phyloP scores from a whole-genome alignment of 2,329 filamentous ascomycete species.

The Ambrosiella xylebori region DNA sequence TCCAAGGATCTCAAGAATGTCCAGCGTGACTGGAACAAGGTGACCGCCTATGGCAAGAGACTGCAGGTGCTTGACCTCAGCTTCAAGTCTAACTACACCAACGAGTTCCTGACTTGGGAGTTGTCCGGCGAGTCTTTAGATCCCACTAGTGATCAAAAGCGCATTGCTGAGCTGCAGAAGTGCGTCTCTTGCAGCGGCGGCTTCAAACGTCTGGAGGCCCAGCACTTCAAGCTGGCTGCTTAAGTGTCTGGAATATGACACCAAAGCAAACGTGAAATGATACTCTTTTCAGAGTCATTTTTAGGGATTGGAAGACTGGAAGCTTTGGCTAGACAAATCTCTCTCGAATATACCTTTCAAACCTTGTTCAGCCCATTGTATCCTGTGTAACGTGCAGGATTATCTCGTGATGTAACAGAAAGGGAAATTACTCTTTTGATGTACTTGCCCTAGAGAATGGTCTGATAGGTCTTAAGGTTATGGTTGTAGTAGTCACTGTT shows the following conservation, averaged over 20 bases:
- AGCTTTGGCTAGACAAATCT: background rate
- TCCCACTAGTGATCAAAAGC: constrained; percentile 56
- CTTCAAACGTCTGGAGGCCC: constrained; percentile 32
- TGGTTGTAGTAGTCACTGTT: too few species aligned
- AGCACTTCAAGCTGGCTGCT: background rate
- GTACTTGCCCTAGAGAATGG: too few species aligned
- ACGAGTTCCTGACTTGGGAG: constrained; percentile 49
- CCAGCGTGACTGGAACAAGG: constrained; percentile 57
- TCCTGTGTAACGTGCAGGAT: background rate
- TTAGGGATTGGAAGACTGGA: background rate
- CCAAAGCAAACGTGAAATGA: background rate
- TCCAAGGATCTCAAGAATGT: constrained; percentile 61
- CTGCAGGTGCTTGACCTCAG: constrained; percentile 45
- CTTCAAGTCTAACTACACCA: constrained; percentile 61
- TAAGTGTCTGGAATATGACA: background rate
- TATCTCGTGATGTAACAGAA: background rate
- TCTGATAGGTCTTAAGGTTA: too few species aligned
- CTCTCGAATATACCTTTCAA: background rate
- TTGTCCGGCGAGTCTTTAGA: constrained; percentile 48
- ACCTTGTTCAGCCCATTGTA: background rate
- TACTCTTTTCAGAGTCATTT: background rate
- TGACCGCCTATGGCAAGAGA: constrained; percentile 59
- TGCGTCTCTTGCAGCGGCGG: constrained; percentile 47
- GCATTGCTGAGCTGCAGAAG: constrained; percentile 52
- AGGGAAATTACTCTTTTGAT: background rate